Conservation (phyloP, 768 basidiomycete species). For the Trichaptum fuscoviolaceum region DNA sequence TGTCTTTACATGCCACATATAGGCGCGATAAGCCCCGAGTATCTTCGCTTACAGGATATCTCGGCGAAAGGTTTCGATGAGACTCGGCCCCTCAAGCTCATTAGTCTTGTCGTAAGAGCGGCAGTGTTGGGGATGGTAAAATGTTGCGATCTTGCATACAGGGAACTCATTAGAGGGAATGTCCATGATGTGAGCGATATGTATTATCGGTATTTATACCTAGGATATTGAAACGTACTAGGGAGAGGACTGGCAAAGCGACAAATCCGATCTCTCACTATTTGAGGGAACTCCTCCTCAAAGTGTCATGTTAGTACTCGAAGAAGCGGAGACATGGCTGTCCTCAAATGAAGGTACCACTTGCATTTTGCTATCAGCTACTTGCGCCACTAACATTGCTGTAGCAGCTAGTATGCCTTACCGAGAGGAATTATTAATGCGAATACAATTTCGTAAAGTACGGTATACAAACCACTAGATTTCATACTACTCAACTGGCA, state of each 20-base stretch:
- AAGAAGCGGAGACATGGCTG: slow-evolving; percentile 62
- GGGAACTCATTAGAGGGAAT: slow-evolving; percentile 70
- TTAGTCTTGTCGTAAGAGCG: slow-evolving; percentile 64
- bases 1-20: slow-evolving; percentile 67
- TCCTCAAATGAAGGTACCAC: slow-evolving; percentile 36
- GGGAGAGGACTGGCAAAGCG: slow-evolving; percentile 87
- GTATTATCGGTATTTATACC: slow-evolving; percentile 3
- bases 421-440: slow-evolving; percentile 45
- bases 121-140: slow-evolving; percentile 68
- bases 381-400: slow-evolving; percentile 5
- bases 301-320: slow-evolving; percentile 48
- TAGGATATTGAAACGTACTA: slow-evolving; percentile 26
- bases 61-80: slow-evolving; percentile 1
- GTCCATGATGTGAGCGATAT: slow-evolving; percentile 65
- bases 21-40: slow-evolving; percentile 53
- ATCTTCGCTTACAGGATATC: slow-evolving; percentile 25
- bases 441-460: slow-evolving; percentile 59
- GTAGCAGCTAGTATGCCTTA: slow-evolving; percentile 38
- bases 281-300: slow-evolving; percentile 57
- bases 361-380: slow-evolving; percentile 2
- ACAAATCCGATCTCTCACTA: slow-evolving; percentile 79
- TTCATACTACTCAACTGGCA: background rate
- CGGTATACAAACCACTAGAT: background rate
- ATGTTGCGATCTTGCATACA: slow-evolving; percentile 76
- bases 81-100: slow-evolving; percentile 44